Base-by-base conservation (phyloP, 2,329 filamentous ascomycete genomes). In the Xylariaceae sp. region DNA sequence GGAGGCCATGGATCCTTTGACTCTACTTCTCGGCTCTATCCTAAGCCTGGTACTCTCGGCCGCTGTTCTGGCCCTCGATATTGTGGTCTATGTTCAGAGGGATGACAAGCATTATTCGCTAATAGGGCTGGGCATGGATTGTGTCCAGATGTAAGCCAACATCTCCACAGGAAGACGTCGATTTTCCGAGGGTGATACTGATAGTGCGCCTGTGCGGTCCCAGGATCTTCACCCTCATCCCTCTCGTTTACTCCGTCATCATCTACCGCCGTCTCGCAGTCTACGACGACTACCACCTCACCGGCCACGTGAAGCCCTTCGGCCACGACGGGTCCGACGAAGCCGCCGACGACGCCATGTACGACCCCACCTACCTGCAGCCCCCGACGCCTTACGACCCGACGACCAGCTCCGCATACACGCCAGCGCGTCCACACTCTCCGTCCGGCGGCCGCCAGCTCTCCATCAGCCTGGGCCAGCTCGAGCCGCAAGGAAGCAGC, bases 1-100 rank as follows among this genome's bases (percentile, higher is more conserved):
- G 19, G 69, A 75, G 49, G 61, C 64, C 1, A 50, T 77, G 34
- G 75, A 72, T 9, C 72, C 72, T 2, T 67, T 71, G 52, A 65
- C 64, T 5, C 64, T 77, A 58, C 53, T 76, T 3, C 65, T 68
- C 40, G 65, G 64, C 13, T 66, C 72, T 38, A 51, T 67, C 36
- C 42, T 75, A 46, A 75, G 74, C 44, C 41, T 69, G 27, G 59
- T 63, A 0, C 62, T 70, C 14, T 61, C 68, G 0, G 42, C 57
- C 5, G 63, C 61, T 22, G 66, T 70, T 17, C 54, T 76, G 16
- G 65, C 57, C 1, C 57, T 77, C 17, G 70, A 76, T 37, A 53
- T 72, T 17, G 60, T 71, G 22, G 60, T 73, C n/a, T 70, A 72
- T 39, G 51, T 64, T 4, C 51, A 62, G 33, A 54, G 58, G 16